Evolutionary conservation across 2,329 filamentous ascomycete species (phyloP).

Genomic region (Lasiodiplodia hormozganensis): DNA sequence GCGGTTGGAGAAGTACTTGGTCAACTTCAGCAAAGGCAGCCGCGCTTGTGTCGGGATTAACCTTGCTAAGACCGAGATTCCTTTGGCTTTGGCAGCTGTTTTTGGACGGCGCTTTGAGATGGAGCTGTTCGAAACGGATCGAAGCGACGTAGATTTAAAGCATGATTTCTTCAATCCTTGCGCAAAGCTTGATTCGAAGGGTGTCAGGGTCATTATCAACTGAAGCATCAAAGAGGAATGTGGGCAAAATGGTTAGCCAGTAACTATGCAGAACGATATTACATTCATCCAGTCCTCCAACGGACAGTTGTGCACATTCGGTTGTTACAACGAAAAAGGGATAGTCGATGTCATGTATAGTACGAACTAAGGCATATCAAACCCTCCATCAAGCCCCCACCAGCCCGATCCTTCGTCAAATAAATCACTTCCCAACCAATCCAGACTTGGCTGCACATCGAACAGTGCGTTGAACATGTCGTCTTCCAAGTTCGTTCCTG

Average conservation of each 20-base stretch:
- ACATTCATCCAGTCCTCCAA: too few relatives aligned
- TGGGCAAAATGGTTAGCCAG: too few relatives aligned
- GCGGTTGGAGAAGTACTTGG: constrained; percentile 33
- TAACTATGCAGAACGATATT: too few relatives aligned
- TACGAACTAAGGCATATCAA: not conserved
- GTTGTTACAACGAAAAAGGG: too few relatives aligned
- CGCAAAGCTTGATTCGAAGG: constrained; percentile 29
- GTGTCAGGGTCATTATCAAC: constrained; percentile 29
- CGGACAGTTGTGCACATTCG: too few relatives aligned
- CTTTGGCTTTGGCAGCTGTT: constrained; percentile 9
- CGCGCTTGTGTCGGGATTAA: constrained; percentile 33
- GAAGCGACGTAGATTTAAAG: constrained; percentile 30
- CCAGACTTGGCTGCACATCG: constrained; percentile 42
- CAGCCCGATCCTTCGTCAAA: constrained; percentile 3
- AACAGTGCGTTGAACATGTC: constrained; percentile 46
- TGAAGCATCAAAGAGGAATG: not conserved
- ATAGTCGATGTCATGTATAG: too few relatives aligned
- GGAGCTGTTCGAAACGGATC: constrained; percentile 26
- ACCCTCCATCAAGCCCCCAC: not conserved
- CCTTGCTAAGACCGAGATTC: constrained; percentile 23
- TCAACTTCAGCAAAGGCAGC: constrained; percentile 33
- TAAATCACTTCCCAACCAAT: constrained; percentile 45
- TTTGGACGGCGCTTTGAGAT: constrained; percentile 16
- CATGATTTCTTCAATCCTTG: constrained; percentile 33
- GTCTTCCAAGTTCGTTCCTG: constrained; percentile 34